These are phyloP conservation scores for Penicillium egyptiacum DNA, from an alignment of 495 filamentous ascomycete genomes.

Conservation along the genomic window DNA sequence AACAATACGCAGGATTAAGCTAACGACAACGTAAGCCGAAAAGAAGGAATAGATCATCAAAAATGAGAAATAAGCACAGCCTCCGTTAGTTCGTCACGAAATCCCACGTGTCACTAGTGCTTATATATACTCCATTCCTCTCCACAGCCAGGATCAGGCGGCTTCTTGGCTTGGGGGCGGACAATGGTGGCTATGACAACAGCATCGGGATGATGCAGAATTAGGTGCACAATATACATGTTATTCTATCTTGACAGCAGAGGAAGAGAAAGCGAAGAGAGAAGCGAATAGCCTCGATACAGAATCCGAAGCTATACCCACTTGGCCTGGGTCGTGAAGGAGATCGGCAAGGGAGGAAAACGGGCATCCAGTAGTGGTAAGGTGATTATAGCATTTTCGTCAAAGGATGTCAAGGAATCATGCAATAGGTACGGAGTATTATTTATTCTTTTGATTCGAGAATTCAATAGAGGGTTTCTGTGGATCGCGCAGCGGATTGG, in stretches of 20 bases:
- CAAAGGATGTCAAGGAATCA: not conserved
- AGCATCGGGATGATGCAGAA: not conserved
- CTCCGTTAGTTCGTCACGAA: conserved; percentile 6
- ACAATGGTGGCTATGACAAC: not conserved
- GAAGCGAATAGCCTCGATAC: not conserved
- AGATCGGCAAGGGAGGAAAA: not conserved
- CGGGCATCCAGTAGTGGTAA: not conserved
- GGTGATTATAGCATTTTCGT: not conserved
- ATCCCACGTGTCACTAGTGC: conserved; percentile 13
- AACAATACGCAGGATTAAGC: not conserved
- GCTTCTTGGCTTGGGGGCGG: not conserved
- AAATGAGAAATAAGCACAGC: conserved; percentile 6
- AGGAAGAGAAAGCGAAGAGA: not conserved
- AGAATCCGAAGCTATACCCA: not conserved
- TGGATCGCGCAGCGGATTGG: not conserved
- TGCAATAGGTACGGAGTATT: not conserved
- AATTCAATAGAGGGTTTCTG: not conserved
- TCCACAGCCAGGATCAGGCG: not conserved
- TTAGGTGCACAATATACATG: not conserved
- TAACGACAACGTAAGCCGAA: not conserved
- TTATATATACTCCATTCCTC: not conserved
- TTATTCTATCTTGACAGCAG: not conserved
- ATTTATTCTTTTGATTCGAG: not conserved
- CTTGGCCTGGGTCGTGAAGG: conserved; percentile 4
- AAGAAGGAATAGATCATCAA: not conserved